phyloP scores from a whole-genome alignment of 306 rosid species.

The Trifolium fragiferum region DNA sequence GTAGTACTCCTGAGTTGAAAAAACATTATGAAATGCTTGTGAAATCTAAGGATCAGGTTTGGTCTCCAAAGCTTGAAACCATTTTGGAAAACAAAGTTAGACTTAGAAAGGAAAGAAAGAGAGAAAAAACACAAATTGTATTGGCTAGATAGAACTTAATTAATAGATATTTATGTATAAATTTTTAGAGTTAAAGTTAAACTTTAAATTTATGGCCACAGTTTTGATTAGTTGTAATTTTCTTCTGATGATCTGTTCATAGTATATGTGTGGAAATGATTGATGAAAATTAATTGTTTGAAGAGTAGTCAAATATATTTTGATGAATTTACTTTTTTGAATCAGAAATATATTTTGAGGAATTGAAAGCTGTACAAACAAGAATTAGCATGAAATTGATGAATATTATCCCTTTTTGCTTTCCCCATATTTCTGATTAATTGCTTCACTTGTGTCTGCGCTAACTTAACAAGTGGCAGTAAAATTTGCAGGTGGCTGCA shows the following conservation, averaged over 20 bases:
- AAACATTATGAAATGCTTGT: constrained; percentile 81
- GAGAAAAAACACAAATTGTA: constrained; percentile 35
- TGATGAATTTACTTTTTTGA: too few relatives aligned
- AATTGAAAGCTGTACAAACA: not conserved
- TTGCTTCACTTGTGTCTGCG: not conserved
- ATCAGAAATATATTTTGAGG: not conserved
- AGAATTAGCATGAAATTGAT: not conserved
- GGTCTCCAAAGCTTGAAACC: constrained; percentile 90
- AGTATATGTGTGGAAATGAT: not conserved
- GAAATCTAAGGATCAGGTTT: constrained; percentile 65
- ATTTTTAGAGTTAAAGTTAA: not conserved
- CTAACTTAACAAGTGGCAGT: not conserved
- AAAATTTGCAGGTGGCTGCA: too few relatives aligned
- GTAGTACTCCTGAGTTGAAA: constrained; percentile 86
- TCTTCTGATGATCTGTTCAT: not conserved
- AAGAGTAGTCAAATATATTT: not conserved
- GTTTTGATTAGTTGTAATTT: not conserved
- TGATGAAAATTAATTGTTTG: not conserved
- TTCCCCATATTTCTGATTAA: not conserved
- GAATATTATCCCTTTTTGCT: not conserved
- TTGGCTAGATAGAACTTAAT: not conserved
- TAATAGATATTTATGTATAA: not conserved
- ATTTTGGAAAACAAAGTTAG: constrained; percentile 71
- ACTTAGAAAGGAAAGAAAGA: constrained; percentile 60
- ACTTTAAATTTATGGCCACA: not conserved